Evolutionary conservation across 2,329 filamentous ascomycete genomes (phyloP).

Genomic region (Microcyclospora pomicola): DNA sequence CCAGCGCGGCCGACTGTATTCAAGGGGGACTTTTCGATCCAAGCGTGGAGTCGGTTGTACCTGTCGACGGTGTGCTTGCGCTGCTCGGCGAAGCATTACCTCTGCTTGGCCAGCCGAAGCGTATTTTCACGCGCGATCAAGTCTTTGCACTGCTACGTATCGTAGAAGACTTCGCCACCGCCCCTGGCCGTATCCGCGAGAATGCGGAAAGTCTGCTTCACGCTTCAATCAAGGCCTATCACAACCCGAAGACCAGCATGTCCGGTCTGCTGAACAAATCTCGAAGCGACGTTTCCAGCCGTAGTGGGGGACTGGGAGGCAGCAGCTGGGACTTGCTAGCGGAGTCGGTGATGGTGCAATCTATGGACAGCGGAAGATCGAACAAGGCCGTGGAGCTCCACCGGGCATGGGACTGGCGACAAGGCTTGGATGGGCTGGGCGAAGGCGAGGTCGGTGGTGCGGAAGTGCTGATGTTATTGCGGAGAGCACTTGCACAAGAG

Average conservation of each 20-base stretch:
- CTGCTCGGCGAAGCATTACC: slow-evolving; percentile 73
- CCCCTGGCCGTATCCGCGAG: slow-evolving; percentile 14
- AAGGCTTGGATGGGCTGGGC: slow-evolving; percentile 32
- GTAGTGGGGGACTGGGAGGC: slow-evolving; percentile 4
- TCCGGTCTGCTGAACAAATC: slow-evolving; percentile 4
- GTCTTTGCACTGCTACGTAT: slow-evolving; percentile 15
- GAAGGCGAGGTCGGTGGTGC: slow-evolving; percentile 43
- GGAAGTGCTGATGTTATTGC: slow-evolving; percentile 59
- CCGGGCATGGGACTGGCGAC: slow-evolving; percentile 58
- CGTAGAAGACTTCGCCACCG: slow-evolving; percentile 18
- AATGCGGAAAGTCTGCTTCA: slow-evolving; percentile 16
- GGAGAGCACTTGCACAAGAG: slow-evolving; percentile 61
- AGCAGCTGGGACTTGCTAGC: slow-evolving; percentile 19
- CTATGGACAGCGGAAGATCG: slow-evolving; percentile 6
- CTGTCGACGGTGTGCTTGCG: slow-evolving; percentile 72
- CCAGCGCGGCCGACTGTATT: slow-evolving; percentile 78
- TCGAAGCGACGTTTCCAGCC: slow-evolving; percentile 9
- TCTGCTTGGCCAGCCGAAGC: slow-evolving; percentile 48
- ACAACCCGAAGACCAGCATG: slow-evolving; percentile 5
- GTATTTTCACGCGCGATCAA: slow-evolving; percentile 16
- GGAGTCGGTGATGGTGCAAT: slow-evolving; percentile 14
- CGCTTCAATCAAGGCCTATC: slow-evolving; percentile 13
- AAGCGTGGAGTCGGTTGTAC: slow-evolving; percentile 66
- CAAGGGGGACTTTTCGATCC: slow-evolving; percentile 80
- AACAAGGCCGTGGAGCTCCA: slow-evolving; percentile 37